Conservation (phyloP, 768 basidiomycete species). For the Mycena belliarum region DNA sequence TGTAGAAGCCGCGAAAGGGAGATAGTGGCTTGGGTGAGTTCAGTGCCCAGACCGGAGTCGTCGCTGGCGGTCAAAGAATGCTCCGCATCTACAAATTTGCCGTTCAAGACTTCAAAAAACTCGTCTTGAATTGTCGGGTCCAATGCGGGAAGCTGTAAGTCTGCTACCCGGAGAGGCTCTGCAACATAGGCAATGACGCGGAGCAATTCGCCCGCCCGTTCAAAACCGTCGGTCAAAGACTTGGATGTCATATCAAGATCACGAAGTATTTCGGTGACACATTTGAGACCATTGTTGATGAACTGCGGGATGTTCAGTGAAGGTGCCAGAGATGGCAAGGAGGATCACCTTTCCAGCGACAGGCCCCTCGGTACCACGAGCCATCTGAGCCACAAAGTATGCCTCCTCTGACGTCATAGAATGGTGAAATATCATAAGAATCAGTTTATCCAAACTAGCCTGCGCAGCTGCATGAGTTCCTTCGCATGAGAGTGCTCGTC, state of each 20-base stretch:
- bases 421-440: constrained; percentile 67
- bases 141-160: constrained; percentile 45
- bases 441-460: constrained; percentile 64
- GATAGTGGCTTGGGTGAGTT: constrained; percentile 45
- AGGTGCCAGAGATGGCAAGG: background rate
- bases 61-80: constrained; percentile 30
- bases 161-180: constrained; percentile 57
- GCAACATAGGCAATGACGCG: constrained; percentile 70
- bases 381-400: constrained; percentile 82
- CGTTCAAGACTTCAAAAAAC: constrained; percentile 51
- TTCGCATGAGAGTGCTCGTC: constrained; percentile 63
- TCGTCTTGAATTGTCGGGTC: constrained; percentile 58
- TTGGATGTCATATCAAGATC: constrained; percentile 32
- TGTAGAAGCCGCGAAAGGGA: constrained; percentile 70
- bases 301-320: constrained; percentile 45
- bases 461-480: constrained; percentile 56
- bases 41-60: constrained; percentile 19
- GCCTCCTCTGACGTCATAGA: constrained; percentile 79
- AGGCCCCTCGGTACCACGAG: constrained; percentile 62
- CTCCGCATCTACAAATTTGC: constrained; percentile 45
- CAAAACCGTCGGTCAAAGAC: constrained; percentile 42
- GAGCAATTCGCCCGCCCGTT: constrained; percentile 64
- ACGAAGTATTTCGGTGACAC: constrained; percentile 57
- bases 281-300: constrained; percentile 71
- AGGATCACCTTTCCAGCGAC: constrained; percentile 66